Evolutionary conservation across 192 early-diverging fungal genomes (phyloP), one percentile per base, ranked within the genome.

Genomic region (Mortierella alpina): DNA sequence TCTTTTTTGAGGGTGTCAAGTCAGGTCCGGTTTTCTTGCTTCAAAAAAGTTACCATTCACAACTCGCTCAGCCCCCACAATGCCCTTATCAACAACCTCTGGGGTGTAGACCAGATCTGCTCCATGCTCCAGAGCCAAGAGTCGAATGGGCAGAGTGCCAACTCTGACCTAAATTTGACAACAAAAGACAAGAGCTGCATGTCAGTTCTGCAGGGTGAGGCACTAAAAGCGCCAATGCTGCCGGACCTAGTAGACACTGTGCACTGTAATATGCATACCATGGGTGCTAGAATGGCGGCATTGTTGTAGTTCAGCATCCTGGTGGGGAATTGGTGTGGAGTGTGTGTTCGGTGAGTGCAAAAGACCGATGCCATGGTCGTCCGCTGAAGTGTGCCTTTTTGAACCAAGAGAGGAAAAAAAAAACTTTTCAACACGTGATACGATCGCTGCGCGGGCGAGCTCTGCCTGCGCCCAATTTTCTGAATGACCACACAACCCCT

Each of bases 81-180:
- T 92, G 65, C 91, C 86, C 65, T 92, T 93, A 86, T 96, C 98
- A 20, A 99, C 87, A 7, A 94, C 90, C 82, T 99, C 98, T 20
- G 94, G 92, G 6, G 92, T 89, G 84, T 95, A 99, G 15, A 97
- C 95, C 44, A 96, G 69, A 78, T 98, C 94, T n/a, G 98, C 98
- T 4, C 98, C 96, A 68, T 96, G 94, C 59, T 92, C 84, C 17
- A 97, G 86, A 6, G 95, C 91, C 68, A 97, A 67, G 53, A 97
- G 83, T 45, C 98, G 86, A 89, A 96, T 92, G 2, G 98, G 97
- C 18, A 97, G 84, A 1, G 96, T 94, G 23, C 97, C 96, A 12
- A 97, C 84, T 39, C 98, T 89, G 15, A 90, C 89, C 88, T 90
- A 84, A 17, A 31, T 69, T 46, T 10, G 10, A 15, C 49, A 4